A percentile compares a stretch with the other conserved stretches of the same genome.
phyloP scores from a whole-genome alignment of 1,284 basidiomycete genomes.

The Malassezia equina region DNA sequence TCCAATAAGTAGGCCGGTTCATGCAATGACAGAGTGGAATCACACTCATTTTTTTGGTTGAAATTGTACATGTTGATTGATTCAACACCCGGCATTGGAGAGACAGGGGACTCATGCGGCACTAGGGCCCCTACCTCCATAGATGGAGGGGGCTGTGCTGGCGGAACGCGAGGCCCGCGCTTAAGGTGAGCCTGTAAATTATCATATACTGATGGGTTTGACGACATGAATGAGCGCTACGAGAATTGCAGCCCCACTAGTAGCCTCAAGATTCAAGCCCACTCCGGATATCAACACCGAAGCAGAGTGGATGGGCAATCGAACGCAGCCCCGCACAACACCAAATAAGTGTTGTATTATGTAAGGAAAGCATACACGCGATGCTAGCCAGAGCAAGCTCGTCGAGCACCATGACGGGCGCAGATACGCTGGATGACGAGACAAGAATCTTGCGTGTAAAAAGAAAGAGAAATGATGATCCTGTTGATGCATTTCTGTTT shows the following conservation, averaged over 20 bases:
- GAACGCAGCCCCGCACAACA: not conserved
- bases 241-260: not conserved
- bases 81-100: not conserved
- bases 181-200: not conserved
- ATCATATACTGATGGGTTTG: not conserved
- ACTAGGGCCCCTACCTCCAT: not conserved
- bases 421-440: not conserved
- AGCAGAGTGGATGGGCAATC: not conserved
- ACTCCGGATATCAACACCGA: not conserved
- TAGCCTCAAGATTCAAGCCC: not conserved
- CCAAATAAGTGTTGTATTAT: constrained; percentile 1
- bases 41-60: not conserved
- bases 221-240: not conserved
- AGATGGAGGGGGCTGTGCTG: not conserved
- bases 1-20: not conserved
- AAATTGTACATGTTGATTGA: not conserved
- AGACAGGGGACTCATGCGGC: not conserved
- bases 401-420: not conserved
- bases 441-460: constrained; percentile 35
- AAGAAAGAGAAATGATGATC: constrained; percentile 34
- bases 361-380: not conserved
- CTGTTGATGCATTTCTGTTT: constrained; percentile 37
- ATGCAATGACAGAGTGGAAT: not conserved
- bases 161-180: not conserved
- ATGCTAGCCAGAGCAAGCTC: not conserved